These are phyloP conservation scores for Xylaria nigripes DNA, from an alignment of 495 filamentous ascomycete species.

Conservation along the genomic window DNA sequence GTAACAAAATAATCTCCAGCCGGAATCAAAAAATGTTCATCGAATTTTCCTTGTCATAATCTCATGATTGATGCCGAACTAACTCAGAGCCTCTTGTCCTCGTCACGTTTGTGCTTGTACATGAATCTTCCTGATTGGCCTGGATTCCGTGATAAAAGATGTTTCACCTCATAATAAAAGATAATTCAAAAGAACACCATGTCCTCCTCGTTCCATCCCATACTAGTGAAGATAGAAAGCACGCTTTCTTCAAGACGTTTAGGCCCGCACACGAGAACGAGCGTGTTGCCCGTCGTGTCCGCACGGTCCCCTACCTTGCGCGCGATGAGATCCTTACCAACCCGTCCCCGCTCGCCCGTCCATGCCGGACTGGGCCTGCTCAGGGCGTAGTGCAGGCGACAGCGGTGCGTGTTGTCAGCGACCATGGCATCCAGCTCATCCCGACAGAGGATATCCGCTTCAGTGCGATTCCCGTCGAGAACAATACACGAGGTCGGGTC, in stretches of 20 bases:
- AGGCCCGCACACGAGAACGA: slow-evolving; percentile 84
- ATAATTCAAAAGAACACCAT: slow-evolving; percentile 69
- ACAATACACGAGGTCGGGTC: slow-evolving; percentile 52
- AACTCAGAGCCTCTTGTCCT: not conserved
- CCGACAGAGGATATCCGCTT: slow-evolving; percentile 78
- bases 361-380: slow-evolving; percentile 56
- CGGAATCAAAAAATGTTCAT: not conserved
- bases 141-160: not conserved
- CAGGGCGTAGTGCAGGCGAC: slow-evolving; percentile 64
- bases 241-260: slow-evolving; percentile 66
- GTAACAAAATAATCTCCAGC: not conserved
- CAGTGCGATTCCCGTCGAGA: slow-evolving; percentile 68
- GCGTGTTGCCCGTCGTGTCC: slow-evolving; percentile 33
- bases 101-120: not conserved
- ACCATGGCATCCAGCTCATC: slow-evolving; percentile 63
- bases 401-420: slow-evolving; percentile 44
- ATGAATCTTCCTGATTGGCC: not conserved
- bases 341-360: slow-evolving; percentile 63
- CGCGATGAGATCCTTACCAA: slow-evolving; percentile 54
- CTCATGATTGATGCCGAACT: not conserved
- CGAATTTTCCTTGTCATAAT: not conserved
- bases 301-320: slow-evolving; percentile 44
- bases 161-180: not conserved
- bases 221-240: slow-evolving; percentile 49
- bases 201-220: slow-evolving; percentile 75